Evolutionary conservation across 1,139 yeast species (phyloP), one percentile per base, ranked within the genome.

Genomic region (Lodderomyces parapsilosis): DNA sequence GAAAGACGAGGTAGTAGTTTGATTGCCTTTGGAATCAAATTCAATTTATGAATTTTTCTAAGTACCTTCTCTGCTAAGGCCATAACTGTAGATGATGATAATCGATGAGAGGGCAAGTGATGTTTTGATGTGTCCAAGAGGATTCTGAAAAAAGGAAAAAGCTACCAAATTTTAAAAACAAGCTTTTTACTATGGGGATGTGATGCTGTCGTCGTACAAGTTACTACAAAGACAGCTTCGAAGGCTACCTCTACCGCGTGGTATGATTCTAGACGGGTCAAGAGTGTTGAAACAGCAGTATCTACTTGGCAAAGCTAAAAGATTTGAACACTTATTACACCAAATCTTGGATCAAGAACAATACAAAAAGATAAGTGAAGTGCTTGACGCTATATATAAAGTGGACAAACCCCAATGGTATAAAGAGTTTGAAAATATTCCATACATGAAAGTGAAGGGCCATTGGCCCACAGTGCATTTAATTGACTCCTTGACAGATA

Each of bases 1-100:
- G 96, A 83, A 1, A 89, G 47, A 36, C 67, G 52, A 2, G 96
- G 95, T 40, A 91, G 65, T 9, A 66, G 58, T 46, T 65, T 65
- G 31, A 82, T 66, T n/a, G 81, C 52, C 57, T 76, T 79, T 44
- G 86, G 84, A 24, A 83, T 59, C 23, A 83, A 58, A 7, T 87
- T 88, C 43, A 75, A 65, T 52, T 78, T 79, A 49, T 81, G 74
- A 27, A 83, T 64, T 42, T 68, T 66, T 45, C 84, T 66, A 43
- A 80, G 72, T 4, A 80, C 48, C 9, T 76, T 69, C 53, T 80
- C 84, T 30, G 84, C 74, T 48, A 82, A 67, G 5, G 87, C 84
- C 88, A 82, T 81, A n/a, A n/a, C 30, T 17, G 17, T 10, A 23
- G 13, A 15, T 18, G 7, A 13, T 6, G 43, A 37, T 52, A 8